Conservation (phyloP, 306 rosid species). For the Mimosa bimucronata region DNA sequence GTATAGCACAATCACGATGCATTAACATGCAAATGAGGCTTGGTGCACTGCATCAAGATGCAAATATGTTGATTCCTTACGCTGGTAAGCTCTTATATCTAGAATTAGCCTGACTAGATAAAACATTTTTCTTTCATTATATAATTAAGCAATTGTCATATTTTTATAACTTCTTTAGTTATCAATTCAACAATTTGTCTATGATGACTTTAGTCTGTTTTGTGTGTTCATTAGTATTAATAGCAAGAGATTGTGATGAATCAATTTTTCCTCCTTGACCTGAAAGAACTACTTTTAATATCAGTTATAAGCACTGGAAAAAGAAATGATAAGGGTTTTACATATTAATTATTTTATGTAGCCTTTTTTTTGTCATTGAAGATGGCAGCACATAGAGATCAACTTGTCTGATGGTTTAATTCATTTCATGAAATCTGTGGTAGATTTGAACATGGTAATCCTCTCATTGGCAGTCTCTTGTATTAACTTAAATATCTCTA, state of each 20-base stretch:
- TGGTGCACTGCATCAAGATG: constrained; percentile 78
- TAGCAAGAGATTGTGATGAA: constrained; percentile 16
- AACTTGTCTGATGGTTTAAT: neutral
- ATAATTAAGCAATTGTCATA: constrained; percentile 3
- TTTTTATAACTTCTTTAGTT: neutral
- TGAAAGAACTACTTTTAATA: neutral
- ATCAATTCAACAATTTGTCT: constrained; percentile 10
- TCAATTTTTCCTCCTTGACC: neutral
- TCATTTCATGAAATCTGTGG: neutral
- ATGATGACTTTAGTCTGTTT: constrained; percentile 7
- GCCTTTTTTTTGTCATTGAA: neutral
- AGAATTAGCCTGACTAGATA: constrained; percentile 25
- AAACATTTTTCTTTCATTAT: neutral
- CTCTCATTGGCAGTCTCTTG: constrained; percentile 17
- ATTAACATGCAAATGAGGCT: constrained; percentile 76
- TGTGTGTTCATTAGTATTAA: neutral
- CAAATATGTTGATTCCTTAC: constrained; percentile 87
- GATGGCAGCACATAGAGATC: neutral
- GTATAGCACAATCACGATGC: constrained; percentile 92
- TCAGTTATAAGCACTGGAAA: neutral
- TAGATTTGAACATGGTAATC: neutral
- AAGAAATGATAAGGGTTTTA: neutral
- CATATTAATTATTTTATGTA: neutral
- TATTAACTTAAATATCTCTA: neutral
- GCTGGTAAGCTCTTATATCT: constrained; percentile 63